Base-by-base conservation (phyloP, 2,329 filamentous ascomycete genomes). In the Calonectria pteridis region DNA sequence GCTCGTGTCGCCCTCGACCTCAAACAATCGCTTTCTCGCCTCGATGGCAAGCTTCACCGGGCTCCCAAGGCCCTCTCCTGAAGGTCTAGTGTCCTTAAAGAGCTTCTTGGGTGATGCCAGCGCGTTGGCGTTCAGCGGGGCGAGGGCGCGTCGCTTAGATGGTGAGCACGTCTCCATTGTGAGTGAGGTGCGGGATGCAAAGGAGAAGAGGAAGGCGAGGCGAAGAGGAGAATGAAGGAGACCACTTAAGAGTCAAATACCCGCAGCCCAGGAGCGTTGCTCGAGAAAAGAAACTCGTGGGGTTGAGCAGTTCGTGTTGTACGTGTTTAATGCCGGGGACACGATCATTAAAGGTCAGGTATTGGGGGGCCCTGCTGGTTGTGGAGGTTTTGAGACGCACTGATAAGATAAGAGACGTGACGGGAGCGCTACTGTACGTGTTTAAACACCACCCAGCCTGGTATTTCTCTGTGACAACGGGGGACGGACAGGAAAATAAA, bases 131-230 rank as follows among this genome's bases (percentile, higher is more conserved):
- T 89, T 84, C 65, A 88, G 83, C 28, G 86, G 81, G 66, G 85
- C 87, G 50, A 89, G 86, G 74, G 86, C 87, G 86, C 88, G 88
- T 86, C 87, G 83, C 80, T 88, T 89, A 46, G 80, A 75, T 14
- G 87, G 87, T 58, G 85, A 85, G 51, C 84, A 76, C 51, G 78
- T 73, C 59, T 80, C 78, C 79, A 81, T 81, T 78, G 71, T 67
- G 43, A 51, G 29, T 31, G 33, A 67, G 23, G 46, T 26, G 40
- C 29, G 18, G 18, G 20, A 33, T 55, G 51, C 59, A 29, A 70
- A n/a, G 40, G 35, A 50, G 37, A 71, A 65, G 11, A 9, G 33
- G 18, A 58, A 23, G 10, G 6, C n/a, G 6, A 46, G 43, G n/a
- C 9, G 40, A 62, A 23, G 5, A 33, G 43, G 23, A 18, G 64